phyloP scores from a whole-genome alignment of 2,329 filamentous ascomycete genomes.

The Aphanocladium album region DNA sequence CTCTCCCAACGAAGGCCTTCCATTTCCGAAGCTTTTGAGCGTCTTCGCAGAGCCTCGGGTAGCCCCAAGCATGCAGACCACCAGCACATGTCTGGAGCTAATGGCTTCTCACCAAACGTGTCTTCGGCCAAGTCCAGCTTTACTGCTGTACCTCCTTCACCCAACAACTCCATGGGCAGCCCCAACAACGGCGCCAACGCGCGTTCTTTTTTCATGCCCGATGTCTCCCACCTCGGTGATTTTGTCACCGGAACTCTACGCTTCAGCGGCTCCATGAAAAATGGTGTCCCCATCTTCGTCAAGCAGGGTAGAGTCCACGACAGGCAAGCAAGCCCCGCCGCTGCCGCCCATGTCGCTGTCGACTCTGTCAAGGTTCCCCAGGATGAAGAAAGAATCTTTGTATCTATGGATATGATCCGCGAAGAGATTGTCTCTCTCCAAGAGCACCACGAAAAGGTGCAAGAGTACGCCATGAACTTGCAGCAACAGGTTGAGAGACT shows the following conservation, averaged over 20 bases:
- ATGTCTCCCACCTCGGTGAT: slow-evolving; percentile 51
- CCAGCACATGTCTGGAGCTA: slow-evolving; percentile 19
- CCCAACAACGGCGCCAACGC: slow-evolving; percentile 37
- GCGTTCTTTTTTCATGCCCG: slow-evolving; percentile 50
- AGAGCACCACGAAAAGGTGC: slow-evolving; percentile 51
- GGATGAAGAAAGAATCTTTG: slow-evolving; percentile 54
- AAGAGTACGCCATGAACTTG: slow-evolving; percentile 49
- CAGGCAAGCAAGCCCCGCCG: slow-evolving; percentile 29
- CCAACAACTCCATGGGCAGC: slow-evolving; percentile 27
- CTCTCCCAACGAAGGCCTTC: slow-evolving; percentile 24
- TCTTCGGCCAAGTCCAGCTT: slow-evolving; percentile 38
- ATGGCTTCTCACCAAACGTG: slow-evolving; percentile 30
- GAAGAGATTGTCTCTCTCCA: slow-evolving; percentile 52
- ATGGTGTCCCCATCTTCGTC: slow-evolving; percentile 52
- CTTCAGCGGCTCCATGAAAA: slow-evolving; percentile 45
- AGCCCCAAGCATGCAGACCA: slow-evolving; percentile 25
- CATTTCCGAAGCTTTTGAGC: slow-evolving; percentile 30
- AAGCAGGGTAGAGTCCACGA: slow-evolving; percentile 49
- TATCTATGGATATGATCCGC: slow-evolving; percentile 58
- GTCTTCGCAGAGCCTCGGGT: slow-evolving; percentile 31
- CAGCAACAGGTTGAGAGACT: slow-evolving; percentile 48
- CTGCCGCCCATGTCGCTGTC: slow-evolving; percentile 40
- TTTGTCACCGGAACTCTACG: slow-evolving; percentile 51
- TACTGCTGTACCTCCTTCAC: slow-evolving; percentile 37
- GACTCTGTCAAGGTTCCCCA: slow-evolving; percentile 46